Evolutionary conservation across 78 protist species (phyloP).

Genomic region (Ministeria vibrans): DNA sequence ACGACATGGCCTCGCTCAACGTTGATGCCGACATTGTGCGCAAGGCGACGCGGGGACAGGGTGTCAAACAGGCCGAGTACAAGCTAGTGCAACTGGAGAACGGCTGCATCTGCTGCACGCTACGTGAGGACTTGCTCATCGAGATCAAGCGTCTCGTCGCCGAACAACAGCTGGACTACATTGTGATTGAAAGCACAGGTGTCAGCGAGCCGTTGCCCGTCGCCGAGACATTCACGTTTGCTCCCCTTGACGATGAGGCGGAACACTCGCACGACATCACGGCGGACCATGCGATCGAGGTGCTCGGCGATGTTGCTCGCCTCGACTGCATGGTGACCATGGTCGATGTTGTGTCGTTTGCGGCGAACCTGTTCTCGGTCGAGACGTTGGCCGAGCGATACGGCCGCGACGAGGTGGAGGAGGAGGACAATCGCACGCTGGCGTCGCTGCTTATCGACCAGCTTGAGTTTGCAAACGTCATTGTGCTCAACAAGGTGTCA

Average conservation of each 20-base stretch:
- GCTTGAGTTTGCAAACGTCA: conserved; percentile 81
- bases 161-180: conserved; percentile 15
- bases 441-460: conserved; percentile 75
- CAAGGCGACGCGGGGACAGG: conserved; percentile 6
- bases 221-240: conserved; percentile 79
- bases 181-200: conserved; percentile 47
- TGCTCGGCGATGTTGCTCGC: conserved; percentile 18
- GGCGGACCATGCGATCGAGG: not conserved
- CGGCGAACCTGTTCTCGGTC: not conserved
- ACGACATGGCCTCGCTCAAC: conserved; percentile 75
- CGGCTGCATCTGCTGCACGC: conserved; percentile 93
- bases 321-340: conserved; percentile 62
- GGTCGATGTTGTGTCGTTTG: conserved; percentile 41
- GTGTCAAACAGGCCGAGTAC: conserved; percentile 20
- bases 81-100: conserved; percentile 70
- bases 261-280: not conserved
- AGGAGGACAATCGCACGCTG: conserved; percentile 46
- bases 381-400: not conserved
- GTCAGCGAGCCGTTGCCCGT: conserved; percentile 83
- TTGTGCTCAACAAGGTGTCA: conserved; percentile 73
- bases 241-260: not conserved
- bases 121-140: conserved; percentile 76
- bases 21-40: conserved; percentile 70
- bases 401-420: conserved; percentile 2
- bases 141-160: conserved; percentile 41